Evolutionary conservation across 2,329 filamentous ascomycete species (phyloP), one percentile per base, ranked within the genome.

Genomic region (Byssothecium circinans): DNA sequence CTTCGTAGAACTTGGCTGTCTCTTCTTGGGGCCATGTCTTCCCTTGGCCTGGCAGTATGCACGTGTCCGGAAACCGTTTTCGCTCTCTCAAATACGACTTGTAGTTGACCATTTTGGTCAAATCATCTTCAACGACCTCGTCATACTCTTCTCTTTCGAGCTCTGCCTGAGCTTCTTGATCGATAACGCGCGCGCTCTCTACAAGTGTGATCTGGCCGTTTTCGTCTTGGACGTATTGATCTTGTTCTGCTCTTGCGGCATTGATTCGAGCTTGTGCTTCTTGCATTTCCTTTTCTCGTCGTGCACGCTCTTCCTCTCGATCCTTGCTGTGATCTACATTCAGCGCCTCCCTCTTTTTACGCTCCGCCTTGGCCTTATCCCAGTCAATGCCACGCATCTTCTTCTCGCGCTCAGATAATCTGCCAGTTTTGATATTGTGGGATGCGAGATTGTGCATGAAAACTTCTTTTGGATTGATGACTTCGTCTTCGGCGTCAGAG

Each of bases 1-100:
- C 85, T 22, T 85, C 80, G 74, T 91, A 94, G 72, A 94, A 94
- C 36, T 82, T 76, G 45, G 88, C 85, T 3, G 87, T 92, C 50
- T 85, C 81, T 11, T 82, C 80, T n/a, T 81, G 78, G 41, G 78
- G 82, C 89, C 89, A 95, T 4, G 62, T 60, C 33, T 60, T 62
- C 22, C 84, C 82, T 45, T 67, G 66, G 3, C 70, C 70, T 44
- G 67, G 70, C 2, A 69, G 60, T 8, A 76, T 59, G 27, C 76
- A 75, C 8, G 78, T 75, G 7, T 69, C 65, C 3, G 75, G 74
- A 44, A 74, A 73, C n/a, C 74, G 70, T 35, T 74, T 73, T 44
- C 69, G 81, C 74, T 63, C 83, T 73, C 88, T 85, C 62, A 85
- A 75, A 71, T 85, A 90, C 10, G 85, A 87, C 43, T 80, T 81